Evolutionary conservation across 768 basidiomycete genomes (phyloP), one percentile per base, ranked within the genome.

Genomic region (Lentinula raphanica): DNA sequence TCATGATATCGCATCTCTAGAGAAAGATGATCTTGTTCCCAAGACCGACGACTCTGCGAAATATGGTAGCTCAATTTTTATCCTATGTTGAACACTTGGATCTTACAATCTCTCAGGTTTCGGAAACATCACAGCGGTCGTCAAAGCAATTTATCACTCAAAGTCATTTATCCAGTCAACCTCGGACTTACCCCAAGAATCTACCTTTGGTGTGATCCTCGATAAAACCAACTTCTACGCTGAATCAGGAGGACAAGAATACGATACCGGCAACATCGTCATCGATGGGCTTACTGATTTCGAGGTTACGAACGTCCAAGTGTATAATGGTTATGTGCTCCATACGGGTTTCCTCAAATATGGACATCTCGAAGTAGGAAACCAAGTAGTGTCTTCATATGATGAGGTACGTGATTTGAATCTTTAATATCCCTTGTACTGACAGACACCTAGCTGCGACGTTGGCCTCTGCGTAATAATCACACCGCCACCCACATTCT

Each of bases 401-500:
- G 94, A 98, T 63, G 95, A 98, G 79, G 90, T 93, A 60, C 48
- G 71, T 32, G 32, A 15, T 8, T 53, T 29, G 38, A 21, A 11
- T 35, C 45, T 2, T 53, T 17, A 3, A 7, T 55, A 39, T 19
- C 25, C 25, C 56, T 49, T 49, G 36, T 48, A 7, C 17, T 42
- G 31, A 11, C 25, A 32, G 39, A 6, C n/a, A 25, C 21, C 7
- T 59, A 93, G 90, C 83, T 92, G 35, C 92, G 97, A 36, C 84
- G 97, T 50, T 94, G 93, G 90, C 95, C 96, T 0, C 75, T 99
- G 50, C 87, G 95, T 54, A 98, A 94, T 73, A 99, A 99, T 67
- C 97, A 99, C 75, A 98, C 97, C 27, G 97, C 88, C 21, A 99
- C 97, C 0, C 97, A 99, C 69, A 97, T 99, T 65, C 89, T 99